Percentiles rank a stretch among this genome's conserved stretches.
These are phyloP conservation scores for Drechslerella stenobrocha DNA, from an alignment of 2,329 filamentous ascomycete species.

Conservation along the genomic window DNA sequence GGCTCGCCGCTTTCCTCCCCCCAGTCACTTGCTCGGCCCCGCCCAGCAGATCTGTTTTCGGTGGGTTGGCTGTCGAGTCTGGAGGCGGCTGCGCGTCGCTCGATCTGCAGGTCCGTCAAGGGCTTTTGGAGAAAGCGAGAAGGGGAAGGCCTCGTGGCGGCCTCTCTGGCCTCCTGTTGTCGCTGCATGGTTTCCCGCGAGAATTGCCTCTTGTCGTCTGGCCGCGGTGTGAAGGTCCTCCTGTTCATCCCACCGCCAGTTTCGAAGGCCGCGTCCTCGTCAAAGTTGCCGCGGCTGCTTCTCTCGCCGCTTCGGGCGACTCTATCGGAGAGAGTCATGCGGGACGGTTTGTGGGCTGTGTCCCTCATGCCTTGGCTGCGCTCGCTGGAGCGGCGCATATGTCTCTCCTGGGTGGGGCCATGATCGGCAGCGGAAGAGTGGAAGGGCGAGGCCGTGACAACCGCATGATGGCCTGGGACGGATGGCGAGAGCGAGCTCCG, in stretches of 20 bases:
- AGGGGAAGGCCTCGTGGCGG: constrained; percentile 21
- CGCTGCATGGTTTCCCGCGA: constrained; percentile 21
- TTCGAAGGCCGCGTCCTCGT: constrained; percentile 56
- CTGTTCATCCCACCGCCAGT: constrained; percentile 42
- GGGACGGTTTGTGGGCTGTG: constrained; percentile 57
- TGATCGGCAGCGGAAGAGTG: constrained; percentile 10
- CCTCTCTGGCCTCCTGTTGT: constrained; percentile 15
- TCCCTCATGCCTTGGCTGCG: constrained; percentile 5
- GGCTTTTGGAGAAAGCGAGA: constrained; percentile 35
- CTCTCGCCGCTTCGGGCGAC: constrained; percentile 57
- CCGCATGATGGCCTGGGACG: constrained; percentile 20
- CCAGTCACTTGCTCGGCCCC: too few species aligned
- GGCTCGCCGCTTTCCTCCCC: too few species aligned
- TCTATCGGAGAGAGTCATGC: constrained; percentile 64
- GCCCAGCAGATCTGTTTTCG: too few species aligned
- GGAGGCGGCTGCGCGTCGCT: neutral
- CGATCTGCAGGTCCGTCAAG: neutral
- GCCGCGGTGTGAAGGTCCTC: constrained; percentile 21
- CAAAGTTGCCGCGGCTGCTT: constrained; percentile 57
- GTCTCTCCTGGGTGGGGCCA: neutral
- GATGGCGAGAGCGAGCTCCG: neutral
- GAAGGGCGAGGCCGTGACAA: constrained; percentile 14
- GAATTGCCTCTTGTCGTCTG: constrained; percentile 32
- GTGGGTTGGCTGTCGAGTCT: neutral
- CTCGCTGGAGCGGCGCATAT: constrained; percentile 11